Base-by-base conservation (phyloP, 1,284 basidiomycete genomes). In the Testicularia cyperi region DNA sequence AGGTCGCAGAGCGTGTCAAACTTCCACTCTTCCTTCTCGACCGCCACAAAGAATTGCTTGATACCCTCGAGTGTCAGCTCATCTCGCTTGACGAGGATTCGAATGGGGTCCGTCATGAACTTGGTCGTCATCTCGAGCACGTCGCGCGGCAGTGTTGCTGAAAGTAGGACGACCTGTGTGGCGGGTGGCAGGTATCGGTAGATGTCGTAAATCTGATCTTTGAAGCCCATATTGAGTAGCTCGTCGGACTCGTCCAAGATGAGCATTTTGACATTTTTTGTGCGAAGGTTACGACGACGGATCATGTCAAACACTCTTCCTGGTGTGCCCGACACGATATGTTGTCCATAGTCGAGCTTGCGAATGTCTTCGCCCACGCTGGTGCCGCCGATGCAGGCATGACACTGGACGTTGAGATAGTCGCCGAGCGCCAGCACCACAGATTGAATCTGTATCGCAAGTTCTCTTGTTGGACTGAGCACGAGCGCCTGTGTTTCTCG, bases 231-330 rank as follows among this genome's bases (percentile, higher is more conserved):
- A 82, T 94, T 95, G 61, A 98, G 82, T 30, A 98, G 81, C 75
- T 98, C 94, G 77, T 99, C 95, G 32, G 92, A 91, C 80, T 98
- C 94, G 78, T 99, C 95, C 33, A 99, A 86, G 51, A 96, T 87
- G 53, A 99, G 85, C 92, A 98, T 97, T 82, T 98, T 99, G 84
- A 99, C 95, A 80, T 97, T 96, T 63, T 92, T 85, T 38, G 95
- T 98, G 44, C 92, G 85, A 42, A 98, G 82, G 77, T 88, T 88
- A 63, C 94, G 83, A 65, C 95, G 84, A 54, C 92, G 85, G 81
- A 99, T 99, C 95, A 98, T 98, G 80, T 99, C 95, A 74, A 95
- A 98, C 14, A 99, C 95, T 74, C 95, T 88, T 8, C 95, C 95
- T 14, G 95, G 95, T 6, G 95, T 97, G 16, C 95, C 95, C 6